phyloP scores from a whole-genome alignment of 2,329 filamentous ascomycete species.

The Fusarium nurragi region DNA sequence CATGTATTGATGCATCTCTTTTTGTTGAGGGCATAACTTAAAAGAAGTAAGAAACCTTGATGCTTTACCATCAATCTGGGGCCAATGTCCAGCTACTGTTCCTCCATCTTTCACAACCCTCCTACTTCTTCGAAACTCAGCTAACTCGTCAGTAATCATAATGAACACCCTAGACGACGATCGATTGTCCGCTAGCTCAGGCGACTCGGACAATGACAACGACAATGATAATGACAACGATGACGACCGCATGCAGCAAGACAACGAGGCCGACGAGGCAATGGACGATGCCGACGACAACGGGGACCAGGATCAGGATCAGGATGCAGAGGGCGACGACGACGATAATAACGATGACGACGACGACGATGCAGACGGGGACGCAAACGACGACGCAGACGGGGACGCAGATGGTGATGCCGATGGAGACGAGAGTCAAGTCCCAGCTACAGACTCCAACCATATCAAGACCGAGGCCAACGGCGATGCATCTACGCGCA shows the following conservation, averaged over 20 bases:
- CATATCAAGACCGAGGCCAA: constrained; percentile 46
- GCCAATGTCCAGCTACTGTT: background rate
- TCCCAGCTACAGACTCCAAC: constrained; percentile 37
- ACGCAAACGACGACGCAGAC: constrained; percentile 50
- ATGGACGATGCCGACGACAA: constrained; percentile 62
- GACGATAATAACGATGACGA: constrained; percentile 51
- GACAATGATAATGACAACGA: constrained; percentile 63
- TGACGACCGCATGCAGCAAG: constrained; percentile 43
- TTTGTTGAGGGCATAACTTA: background rate
- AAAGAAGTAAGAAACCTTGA: background rate
- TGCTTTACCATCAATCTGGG: background rate
- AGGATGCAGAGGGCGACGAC: constrained; percentile 47
- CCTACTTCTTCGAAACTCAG: background rate
- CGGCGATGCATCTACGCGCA: constrained; percentile 39
- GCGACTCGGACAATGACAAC: constrained; percentile 47
- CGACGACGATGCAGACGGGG: constrained; percentile 50
- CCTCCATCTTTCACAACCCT: background rate
- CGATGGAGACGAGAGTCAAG: constrained; percentile 44
- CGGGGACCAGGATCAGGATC: constrained; percentile 45
- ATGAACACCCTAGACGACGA: constrained; percentile 39
- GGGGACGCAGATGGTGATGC: constrained; percentile 56
- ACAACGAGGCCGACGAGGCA: constrained; percentile 64
- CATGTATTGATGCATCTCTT: constrained; percentile 4
- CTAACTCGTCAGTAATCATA: constrained; percentile 6
- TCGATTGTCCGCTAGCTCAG: constrained; percentile 39